These are phyloP conservation scores for Protomyces pachydermus DNA, from an alignment of 1,139 yeast species.

Conservation along the genomic window DNA sequence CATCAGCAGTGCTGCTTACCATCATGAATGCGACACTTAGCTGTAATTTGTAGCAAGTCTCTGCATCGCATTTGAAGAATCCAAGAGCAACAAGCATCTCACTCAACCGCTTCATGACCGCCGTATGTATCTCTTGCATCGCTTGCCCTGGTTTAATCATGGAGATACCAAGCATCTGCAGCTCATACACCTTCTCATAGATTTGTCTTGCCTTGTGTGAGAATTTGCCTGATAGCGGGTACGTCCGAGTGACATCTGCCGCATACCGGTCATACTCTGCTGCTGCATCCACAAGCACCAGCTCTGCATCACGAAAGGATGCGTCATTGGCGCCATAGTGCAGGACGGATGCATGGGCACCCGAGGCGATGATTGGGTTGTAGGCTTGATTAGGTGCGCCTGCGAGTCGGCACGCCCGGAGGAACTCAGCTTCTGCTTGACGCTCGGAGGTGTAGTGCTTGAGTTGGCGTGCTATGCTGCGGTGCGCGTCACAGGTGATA, in stretches of 20 bases:
- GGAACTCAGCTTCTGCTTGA: slow-evolving; percentile 91
- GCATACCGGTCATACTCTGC: slow-evolving; percentile 95
- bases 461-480: slow-evolving; percentile 38
- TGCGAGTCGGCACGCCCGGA: slow-evolving; percentile 88
- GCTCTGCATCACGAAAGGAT: slow-evolving; percentile 50
- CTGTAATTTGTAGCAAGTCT: background rate
- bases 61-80: background rate
- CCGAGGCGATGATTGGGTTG: slow-evolving; percentile 94
- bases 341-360: slow-evolving; percentile 83
- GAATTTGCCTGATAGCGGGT: slow-evolving; percentile 90
- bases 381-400: slow-evolving; percentile 85
- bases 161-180: slow-evolving; percentile 70
- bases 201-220: slow-evolving; percentile 77
- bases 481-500: slow-evolving; percentile 81
- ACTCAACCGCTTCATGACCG: background rate
- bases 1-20: slow-evolving; percentile 44
- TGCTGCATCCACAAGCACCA: slow-evolving; percentile 89
- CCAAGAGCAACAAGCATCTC: background rate
- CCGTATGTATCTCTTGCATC: background rate
- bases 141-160: slow-evolving; percentile 69
- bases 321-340: slow-evolving; percentile 87
- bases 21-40: slow-evolving; percentile 2
- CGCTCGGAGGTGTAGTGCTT: slow-evolving; percentile 51
- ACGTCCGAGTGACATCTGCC: slow-evolving; percentile 89
- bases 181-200: slow-evolving; percentile 71